A percentile compares a stretch with the other conserved stretches of the same genome.
Evolutionary conservation across 2,329 filamentous ascomycete species (phyloP).

Genomic region (Parafenestella ontariensis): DNA sequence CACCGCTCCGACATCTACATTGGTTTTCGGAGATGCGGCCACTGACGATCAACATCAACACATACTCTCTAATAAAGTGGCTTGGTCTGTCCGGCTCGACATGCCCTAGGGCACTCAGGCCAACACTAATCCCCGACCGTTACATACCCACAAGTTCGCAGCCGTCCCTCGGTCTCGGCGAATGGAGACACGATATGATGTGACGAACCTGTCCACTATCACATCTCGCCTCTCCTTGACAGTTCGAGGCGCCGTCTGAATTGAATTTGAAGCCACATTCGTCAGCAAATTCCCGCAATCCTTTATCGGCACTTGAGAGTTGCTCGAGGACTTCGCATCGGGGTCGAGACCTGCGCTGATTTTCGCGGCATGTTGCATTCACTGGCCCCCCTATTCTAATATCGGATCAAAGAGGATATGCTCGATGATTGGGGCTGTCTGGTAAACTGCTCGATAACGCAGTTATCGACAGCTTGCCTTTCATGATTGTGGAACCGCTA

Average conservation of each 20-base stretch:
- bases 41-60: not conserved
- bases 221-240: constrained; percentile 3
- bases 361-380: not conserved
- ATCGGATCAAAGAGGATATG: not conserved
- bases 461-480: not conserved
- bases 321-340: not conserved
- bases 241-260: not conserved
- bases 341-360: not conserved
- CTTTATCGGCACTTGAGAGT: not conserved
- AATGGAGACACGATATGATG: constrained; percentile 1
- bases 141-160: not conserved
- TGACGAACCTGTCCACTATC: constrained; percentile 2
- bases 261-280: not conserved
- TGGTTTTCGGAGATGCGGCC: not conserved
- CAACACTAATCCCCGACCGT: constrained; percentile 4
- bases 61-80: constrained; percentile 1
- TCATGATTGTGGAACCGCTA: not conserved
- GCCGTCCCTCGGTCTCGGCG: not conserved
- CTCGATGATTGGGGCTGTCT: not conserved
- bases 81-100: constrained; percentile 8
- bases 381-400: not conserved
- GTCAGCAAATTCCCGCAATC: not conserved
- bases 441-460: not conserved
- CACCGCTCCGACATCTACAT: not conserved
- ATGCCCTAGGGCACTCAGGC: constrained; percentile 1